phyloP scores from a whole-genome alignment of 768 basidiomycete species.

The Hortiboletus flavorubellus region DNA sequence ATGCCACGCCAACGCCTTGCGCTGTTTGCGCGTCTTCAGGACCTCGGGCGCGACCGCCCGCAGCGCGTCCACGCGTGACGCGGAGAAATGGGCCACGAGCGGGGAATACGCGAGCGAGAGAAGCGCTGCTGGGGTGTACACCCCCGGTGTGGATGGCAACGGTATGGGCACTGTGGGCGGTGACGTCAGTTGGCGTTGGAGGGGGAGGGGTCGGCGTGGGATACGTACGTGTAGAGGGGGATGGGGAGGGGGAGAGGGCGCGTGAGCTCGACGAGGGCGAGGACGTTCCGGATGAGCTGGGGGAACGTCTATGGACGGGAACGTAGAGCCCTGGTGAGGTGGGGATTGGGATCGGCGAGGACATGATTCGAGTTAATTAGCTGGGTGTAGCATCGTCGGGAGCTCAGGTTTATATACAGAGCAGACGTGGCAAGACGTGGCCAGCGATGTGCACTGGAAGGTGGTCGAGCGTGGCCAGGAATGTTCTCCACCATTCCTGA shows the following conservation, averaged over 20 bases:
- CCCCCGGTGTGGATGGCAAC: neutral
- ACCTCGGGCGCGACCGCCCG: conserved; percentile 26
- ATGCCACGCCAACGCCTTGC: conserved; percentile 26
- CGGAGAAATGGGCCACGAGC: conserved; percentile 14
- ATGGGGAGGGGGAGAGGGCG: neutral
- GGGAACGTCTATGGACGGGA: conserved; percentile 39
- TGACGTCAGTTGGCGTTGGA: neutral
- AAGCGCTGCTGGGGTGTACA: conserved; percentile 29
- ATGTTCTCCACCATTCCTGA: conserved; percentile 16
- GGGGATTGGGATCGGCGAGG: conserved; percentile 22
- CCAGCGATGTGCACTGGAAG: neutral
- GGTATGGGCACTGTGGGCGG: neutral
- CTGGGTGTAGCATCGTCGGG: neutral
- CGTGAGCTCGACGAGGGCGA: conserved; percentile 14
- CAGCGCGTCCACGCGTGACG: conserved; percentile 3
- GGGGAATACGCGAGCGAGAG: conserved; percentile 23
- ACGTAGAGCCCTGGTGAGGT: conserved; percentile 31
- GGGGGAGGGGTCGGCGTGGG: neutral
- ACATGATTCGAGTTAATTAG: conserved; percentile 19
- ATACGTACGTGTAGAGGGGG: conserved; percentile 1
- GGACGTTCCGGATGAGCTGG: conserved; percentile 13
- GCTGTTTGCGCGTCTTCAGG: conserved; percentile 23
- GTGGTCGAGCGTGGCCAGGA: conserved; percentile 2
- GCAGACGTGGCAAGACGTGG: conserved; percentile 1
- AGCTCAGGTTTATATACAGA: neutral